Conservation (phyloP, 768 basidiomycete genomes). For the Amanita exitialis region DNA sequence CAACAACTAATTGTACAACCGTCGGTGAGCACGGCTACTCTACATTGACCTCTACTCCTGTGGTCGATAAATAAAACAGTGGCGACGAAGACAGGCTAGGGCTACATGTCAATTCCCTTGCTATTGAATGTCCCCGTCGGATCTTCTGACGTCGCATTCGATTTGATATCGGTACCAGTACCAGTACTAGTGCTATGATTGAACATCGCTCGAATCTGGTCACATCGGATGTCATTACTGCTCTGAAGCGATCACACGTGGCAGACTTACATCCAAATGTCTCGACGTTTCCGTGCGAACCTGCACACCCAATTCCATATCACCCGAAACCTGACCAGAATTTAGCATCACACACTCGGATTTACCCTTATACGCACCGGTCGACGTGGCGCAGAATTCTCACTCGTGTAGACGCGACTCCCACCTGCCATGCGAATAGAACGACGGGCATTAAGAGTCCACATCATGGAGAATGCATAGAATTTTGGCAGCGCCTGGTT, state of each 20-base stretch:
- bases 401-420: constrained; percentile 8
- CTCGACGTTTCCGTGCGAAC: constrained; percentile 16
- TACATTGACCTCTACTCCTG: not conserved
- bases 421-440: constrained; percentile 11
- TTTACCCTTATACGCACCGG: constrained; percentile 1
- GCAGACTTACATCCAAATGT: constrained; percentile 17
- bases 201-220: not conserved
- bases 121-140: not conserved
- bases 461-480: constrained; percentile 27
- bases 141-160: not conserved
- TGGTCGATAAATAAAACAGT: not conserved
- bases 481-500: constrained; percentile 22
- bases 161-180: not conserved
- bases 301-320: constrained; percentile 16
- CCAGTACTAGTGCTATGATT: not conserved
- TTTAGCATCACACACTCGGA: not conserved
- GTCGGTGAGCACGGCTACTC: not conserved
- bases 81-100: not conserved
- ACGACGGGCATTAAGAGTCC: constrained; percentile 23
- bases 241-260: not conserved
- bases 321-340: constrained; percentile 2
- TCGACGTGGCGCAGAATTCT: constrained; percentile 1
- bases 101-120: not conserved
- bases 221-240: not conserved
- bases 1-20: not conserved